Base-by-base conservation (phyloP, 192 early-diverging fungal genomes). In the Glomus cerebriforme region DNA sequence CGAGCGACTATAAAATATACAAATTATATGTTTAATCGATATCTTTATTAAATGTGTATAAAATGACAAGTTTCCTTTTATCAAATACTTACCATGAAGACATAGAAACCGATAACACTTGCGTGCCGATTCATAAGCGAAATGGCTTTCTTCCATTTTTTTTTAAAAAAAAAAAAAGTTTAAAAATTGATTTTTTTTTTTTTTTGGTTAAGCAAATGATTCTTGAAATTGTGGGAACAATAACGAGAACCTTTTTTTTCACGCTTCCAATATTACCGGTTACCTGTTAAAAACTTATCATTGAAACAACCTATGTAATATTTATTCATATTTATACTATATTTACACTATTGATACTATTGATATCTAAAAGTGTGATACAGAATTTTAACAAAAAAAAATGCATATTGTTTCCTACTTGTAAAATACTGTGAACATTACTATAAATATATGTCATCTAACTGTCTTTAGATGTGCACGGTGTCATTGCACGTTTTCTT, bases 101-200 rank as follows among this genome's bases (percentile, higher is more conserved):
- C 73, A 74, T 15, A 74, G 32, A 26, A 31, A 31, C 8, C 73
- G 45, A 32, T 74, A 74, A 27, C 43, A 74, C 32, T 54, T 74
- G 31, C 73, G 73, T 31, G 73, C 73, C 12, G 49, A 74, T 73
- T 73, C 72, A 15, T 26, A 12, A 4, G 72, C 72, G 17, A 74
- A 6, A n/a, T 27, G 24, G 7, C 47, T 22, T 35, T 72, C 37
- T 22, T 34, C 34, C 27, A 67, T 29, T 67, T 35, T 29, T 22
- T 22, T 49, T 22, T 54, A 22, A 22, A 22, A 22, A 54, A 54
- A 22, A 19, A 54, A 49, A 37, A 43, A 12, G 2, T 43, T 43
- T 12, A 39, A 39, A 39, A n/a, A n/a, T n/a, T n/a, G n/a, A 39
- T 43, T 43, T 1, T 43, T 43, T 43, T 43, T 54, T 54, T 49